Conservation (phyloP, 129 eudicot species). For the Pulicaria dysenterica region DNA sequence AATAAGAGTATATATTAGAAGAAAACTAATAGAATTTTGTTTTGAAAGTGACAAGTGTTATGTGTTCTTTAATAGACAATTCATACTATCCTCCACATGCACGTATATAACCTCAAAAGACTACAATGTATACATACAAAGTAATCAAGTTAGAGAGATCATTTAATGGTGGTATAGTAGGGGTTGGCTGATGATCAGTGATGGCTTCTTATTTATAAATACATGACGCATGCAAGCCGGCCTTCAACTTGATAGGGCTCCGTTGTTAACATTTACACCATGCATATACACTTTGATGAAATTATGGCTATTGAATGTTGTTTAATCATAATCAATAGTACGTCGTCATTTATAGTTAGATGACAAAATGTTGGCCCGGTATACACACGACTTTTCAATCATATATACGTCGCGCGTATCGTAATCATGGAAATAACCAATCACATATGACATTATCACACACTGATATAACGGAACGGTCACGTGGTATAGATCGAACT, state of each 20-base stretch:
- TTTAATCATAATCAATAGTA: conserved; percentile 3
- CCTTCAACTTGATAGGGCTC: conserved; percentile 8
- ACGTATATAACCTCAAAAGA: too few species aligned
- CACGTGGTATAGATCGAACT: conserved; percentile 6
- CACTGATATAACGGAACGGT: not conserved
- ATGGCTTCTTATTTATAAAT: not conserved
- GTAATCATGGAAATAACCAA: too few species aligned
- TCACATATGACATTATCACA: too few species aligned
- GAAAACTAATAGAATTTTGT: too few species aligned
- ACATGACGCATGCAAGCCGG: conserved; percentile 11
- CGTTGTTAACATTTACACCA: conserved; percentile 8
- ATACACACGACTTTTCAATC: too few species aligned
- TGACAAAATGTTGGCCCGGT: not conserved
- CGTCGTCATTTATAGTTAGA: not conserved
- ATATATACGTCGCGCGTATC: too few species aligned
- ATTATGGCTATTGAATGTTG: not conserved
- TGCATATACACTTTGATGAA: conserved; percentile 11
- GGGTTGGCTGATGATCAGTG: conserved; percentile 10
- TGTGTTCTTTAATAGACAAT: too few species aligned
- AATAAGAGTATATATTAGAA: too few species aligned
- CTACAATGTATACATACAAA: not conserved
- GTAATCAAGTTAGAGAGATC: not conserved
- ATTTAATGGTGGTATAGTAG: conserved; percentile 25
- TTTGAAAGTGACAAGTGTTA: too few species aligned
- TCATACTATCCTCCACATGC: too few species aligned